Base-by-base conservation (phyloP, 2,329 filamentous ascomycete genomes). In the Paraphoma sp. region DNA sequence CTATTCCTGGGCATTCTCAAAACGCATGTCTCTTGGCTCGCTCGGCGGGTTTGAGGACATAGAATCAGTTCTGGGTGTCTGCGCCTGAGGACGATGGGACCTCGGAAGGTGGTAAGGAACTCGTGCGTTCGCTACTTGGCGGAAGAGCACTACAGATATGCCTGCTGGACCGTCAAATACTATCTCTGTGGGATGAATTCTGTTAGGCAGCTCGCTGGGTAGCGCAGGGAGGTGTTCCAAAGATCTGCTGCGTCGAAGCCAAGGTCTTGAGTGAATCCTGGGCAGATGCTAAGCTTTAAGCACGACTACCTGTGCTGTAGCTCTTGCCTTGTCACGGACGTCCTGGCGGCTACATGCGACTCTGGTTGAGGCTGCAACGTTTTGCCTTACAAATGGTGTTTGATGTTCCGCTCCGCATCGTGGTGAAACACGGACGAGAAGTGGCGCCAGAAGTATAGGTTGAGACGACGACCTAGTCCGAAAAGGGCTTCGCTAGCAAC, bases 381-480 rank as follows among this genome's bases (percentile, higher is more conserved):
- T 42, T 16, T 49, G 47, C 47, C 36, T 49, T 49, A 49, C 47
- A 44, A n/a, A 44, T 44, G 16, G 48, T 51, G 48, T 51, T 51
- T 51, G 48, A 51, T 36, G 48, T 51, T 51, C 40, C 41, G 48
- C 48, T 44, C n/a, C 30, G 48, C 23, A 43, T 40, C 38, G 31
- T 43, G 38, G 48, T 50, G 48, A 50, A 50, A 50, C 48, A 16
- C 16, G 45, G 14, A 14, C n/a, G 38, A 42, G 14, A 42, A 23
- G 33, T 38, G 23, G 5, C 23, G 23, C 23, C 3, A 23, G 23
- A 23, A 23, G 23, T 38, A n/a, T 6, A 38, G 10, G 33, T 11
- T n/a, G 10, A 38, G 33, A n/a, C 33, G 33, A 38, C n/a, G 10
- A n/a, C 10, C 33, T 38, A 38, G 33, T 38, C 10, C 33, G 33